These are phyloP conservation scores for Rhynchospora tenuis DNA, from an alignment of 176 grass and related monocot genomes.

Conservation along the genomic window DNA sequence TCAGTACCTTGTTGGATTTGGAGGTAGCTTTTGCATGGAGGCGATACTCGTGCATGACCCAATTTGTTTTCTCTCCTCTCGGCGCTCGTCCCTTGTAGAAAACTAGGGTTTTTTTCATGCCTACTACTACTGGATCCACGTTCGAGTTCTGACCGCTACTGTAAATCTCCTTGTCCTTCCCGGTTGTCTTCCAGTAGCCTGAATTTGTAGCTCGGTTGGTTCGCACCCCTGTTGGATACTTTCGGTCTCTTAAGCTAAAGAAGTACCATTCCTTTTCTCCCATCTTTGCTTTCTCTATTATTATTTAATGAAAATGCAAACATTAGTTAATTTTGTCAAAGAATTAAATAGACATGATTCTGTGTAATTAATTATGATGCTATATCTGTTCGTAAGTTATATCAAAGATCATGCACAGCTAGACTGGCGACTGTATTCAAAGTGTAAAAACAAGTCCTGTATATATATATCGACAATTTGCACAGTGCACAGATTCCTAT, in stretches of 20 bases:
- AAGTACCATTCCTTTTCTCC: slow-evolving; percentile 98
- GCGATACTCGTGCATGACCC: slow-evolving; percentile 91
- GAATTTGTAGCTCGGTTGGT: slow-evolving; percentile 77
- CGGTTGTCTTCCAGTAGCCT: slow-evolving; percentile 82
- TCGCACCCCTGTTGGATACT: slow-evolving; percentile 73
- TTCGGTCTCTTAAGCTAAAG: slow-evolving; percentile 66
- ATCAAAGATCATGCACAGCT: too few relatives aligned
- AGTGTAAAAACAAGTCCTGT: too few relatives aligned
- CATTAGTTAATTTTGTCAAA: too few relatives aligned
- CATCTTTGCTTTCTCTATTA: slow-evolving; percentile 68
- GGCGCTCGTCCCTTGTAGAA: slow-evolving; percentile 96
- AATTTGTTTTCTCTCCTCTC: slow-evolving; percentile 77
- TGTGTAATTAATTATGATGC: too few relatives aligned
- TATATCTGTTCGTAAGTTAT: too few relatives aligned
- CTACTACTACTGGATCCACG: slow-evolving; percentile 33
- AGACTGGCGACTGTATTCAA: too few relatives aligned
- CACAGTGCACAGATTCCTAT: too few relatives aligned
- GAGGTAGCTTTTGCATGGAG: slow-evolving; percentile 37
- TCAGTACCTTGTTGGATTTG: slow-evolving; percentile 68
- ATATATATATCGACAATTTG: too few relatives aligned
- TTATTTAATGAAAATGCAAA: background rate
- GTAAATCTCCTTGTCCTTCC: slow-evolving; percentile 80
- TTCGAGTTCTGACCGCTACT: slow-evolving; percentile 18
- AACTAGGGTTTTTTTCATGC: slow-evolving; percentile 91
- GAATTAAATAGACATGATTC: too few relatives aligned